A percentile compares a stretch with the other conserved stretches of the same genome.
Conservation (phyloP, 306 rosid genomes). For the Gleditsia sinensis region DNA sequence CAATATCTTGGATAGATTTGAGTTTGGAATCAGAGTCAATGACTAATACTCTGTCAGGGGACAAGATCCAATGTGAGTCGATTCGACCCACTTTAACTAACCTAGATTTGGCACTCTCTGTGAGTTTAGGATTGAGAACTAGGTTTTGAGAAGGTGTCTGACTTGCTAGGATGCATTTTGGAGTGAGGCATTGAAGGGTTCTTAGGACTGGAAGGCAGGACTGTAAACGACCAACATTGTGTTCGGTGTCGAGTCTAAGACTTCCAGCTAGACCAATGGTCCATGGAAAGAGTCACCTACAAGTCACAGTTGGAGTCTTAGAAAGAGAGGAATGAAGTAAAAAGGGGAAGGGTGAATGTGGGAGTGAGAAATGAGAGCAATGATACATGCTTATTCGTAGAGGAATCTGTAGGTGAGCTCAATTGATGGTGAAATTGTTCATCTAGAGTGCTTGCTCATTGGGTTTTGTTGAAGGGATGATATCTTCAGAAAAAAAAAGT, state of each 20-base stretch:
- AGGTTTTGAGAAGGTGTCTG: conserved; percentile 44
- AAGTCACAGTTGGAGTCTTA: not conserved
- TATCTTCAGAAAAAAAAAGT: too few species aligned
- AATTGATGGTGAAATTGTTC: too few species aligned
- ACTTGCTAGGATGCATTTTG: conserved; percentile 43
- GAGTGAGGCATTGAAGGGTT: conserved; percentile 35
- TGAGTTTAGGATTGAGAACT: too few species aligned
- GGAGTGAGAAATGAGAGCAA: not conserved
- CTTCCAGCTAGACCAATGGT: conserved; percentile 40
- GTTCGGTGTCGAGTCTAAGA: conserved; percentile 48
- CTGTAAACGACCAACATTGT: conserved; percentile 80
- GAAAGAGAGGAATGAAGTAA: too few species aligned
- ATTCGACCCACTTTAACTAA: too few species aligned
- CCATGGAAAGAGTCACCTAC: conserved; percentile 53
- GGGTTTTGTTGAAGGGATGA: too few species aligned
- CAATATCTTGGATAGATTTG: conserved; percentile 31
- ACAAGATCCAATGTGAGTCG: too few species aligned
- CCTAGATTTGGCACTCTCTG: too few species aligned
- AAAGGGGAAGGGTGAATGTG: not conserved
- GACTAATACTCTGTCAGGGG: conserved; percentile 84
- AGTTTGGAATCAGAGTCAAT: conserved; percentile 57
- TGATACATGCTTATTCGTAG: too few species aligned
- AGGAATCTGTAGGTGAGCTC: too few species aligned
- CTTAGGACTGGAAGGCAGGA: conserved; percentile 80
- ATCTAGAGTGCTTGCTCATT: too few species aligned